Conservation (phyloP, 257 asterid species). For the Petrea volubilis region DNA sequence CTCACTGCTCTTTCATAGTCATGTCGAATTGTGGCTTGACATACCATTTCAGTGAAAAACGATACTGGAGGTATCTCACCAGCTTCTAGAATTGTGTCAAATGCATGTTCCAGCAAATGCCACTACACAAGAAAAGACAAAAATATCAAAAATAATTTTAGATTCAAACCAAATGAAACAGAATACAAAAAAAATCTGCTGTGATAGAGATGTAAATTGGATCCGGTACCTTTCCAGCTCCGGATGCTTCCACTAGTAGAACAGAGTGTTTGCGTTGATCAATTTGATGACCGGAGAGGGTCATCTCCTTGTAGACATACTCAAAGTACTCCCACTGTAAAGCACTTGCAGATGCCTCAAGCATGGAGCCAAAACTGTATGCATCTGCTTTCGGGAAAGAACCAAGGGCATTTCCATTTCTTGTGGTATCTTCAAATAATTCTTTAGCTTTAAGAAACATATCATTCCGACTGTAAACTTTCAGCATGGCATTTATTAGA, state of each 20-base stretch:
- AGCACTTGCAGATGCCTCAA: conserved; percentile 80
- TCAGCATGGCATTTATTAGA: conserved; percentile 76
- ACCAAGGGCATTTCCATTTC: conserved; percentile 18
- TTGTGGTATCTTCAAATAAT: conserved; percentile 64
- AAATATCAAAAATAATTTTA: no score
- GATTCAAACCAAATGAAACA: conserved; percentile 6
- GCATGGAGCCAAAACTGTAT: conserved; percentile 76
- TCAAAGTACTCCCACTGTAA: conserved; percentile 95
- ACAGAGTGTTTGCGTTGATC: conserved; percentile 54
- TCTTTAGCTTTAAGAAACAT: conserved; percentile 85
- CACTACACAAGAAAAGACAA: conserved; percentile 44
- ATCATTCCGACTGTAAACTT: conserved; percentile 71
- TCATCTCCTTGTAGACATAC: conserved; percentile 76
- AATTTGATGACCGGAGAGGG: conserved; percentile 54
- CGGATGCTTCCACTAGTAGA: conserved; percentile 70
- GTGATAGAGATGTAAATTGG: not conserved
- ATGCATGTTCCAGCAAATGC: conserved; percentile 88
- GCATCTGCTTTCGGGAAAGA: conserved; percentile 51
- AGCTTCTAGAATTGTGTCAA: conserved; percentile 67
- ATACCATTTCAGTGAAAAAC: conserved; percentile 67
- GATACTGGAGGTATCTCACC: conserved; percentile 75
- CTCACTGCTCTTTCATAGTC: conserved; percentile 52
- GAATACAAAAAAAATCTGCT: not conserved
- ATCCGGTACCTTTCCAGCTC: conserved; percentile 81
- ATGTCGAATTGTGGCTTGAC: conserved; percentile 48